These are phyloP conservation scores for Hamamelis virginiana DNA, from an alignment of 164 flowering plant genomes.

Conservation along the genomic window DNA sequence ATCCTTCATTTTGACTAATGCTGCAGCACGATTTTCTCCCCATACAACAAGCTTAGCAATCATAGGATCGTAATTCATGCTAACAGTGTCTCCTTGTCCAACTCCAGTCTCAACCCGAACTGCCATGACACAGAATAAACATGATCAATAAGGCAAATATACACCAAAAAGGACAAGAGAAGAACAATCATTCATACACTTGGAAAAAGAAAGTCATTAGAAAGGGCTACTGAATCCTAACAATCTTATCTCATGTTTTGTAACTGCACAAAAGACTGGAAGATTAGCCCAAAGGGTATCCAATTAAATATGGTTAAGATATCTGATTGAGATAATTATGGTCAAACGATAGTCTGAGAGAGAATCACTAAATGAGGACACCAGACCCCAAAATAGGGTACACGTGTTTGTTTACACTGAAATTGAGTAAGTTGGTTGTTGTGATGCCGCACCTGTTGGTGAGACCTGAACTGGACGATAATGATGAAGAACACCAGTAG, in stretches of 20 bases:
- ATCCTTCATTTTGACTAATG: conserved; percentile 81
- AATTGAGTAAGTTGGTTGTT: neutral
- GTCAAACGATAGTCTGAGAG: neutral
- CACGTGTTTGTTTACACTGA: neutral
- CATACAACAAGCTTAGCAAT: conserved; percentile 97
- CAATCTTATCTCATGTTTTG: neutral
- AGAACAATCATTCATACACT: neutral
- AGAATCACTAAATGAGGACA: neutral
- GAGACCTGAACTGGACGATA: conserved; percentile 76
- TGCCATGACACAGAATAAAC: conserved; percentile 27
- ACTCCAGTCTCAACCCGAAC: conserved; percentile 98
- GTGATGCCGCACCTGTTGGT: conserved; percentile 53
- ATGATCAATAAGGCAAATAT: neutral
- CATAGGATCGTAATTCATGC: conserved; percentile 99
- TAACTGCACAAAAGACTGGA: neutral
- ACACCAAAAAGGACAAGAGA: neutral
- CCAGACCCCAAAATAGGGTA: neutral
- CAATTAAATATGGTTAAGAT: neutral
- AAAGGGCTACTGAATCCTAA: neutral
- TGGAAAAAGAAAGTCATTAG: too few species aligned
- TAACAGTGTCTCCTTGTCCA: conserved; percentile 86
- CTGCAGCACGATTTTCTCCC: conserved; percentile 87
- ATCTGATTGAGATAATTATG: neutral
- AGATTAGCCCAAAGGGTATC: neutral
- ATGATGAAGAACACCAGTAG: conserved; percentile 92